Evolutionary conservation across 1,284 basidiomycete species (phyloP), one percentile per base, ranked within the genome.

Genomic region (Abortiporus biennis): DNA sequence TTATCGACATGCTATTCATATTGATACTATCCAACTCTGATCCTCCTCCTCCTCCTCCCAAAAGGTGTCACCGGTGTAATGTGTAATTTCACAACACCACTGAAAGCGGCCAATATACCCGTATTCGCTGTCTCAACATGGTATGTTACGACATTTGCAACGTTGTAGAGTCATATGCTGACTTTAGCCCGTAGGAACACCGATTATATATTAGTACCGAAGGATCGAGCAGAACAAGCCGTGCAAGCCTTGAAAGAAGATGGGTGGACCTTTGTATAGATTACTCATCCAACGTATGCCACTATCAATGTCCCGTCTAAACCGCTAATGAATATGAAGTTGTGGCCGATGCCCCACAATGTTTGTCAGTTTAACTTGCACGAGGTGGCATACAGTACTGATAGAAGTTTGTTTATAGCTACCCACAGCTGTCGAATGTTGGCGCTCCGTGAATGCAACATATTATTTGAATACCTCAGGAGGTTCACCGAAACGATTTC

Each of bases 91-190:
- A 69, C 76, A 1, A 61, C 63, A 15, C 76, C 79, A n/a, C 59
- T 86, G 37, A 76, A 76, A 56, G 55, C 62, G 15, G 75, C 72
- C 4, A 60, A 63, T 33, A 63, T 85, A 1, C 71, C 72, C 1
- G 69, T 87, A 4, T 86, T 82, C 55, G 76, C 72, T 8, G 48
- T 81, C 21, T 85, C 82, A 8, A 85, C 84, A n/a, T 87, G 79
- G 82, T 82, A 50, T 50, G 67, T 56, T n/a, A 27, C 9, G 21
- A 21, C 33, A 17, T 17, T 35, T 15, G 15, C 30, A 1, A n/a
- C 11, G 4, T n/a, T 1, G 31, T 15, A 34, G n/a, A 15, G 15
- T 44, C 35, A 47, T 33, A 11, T 3, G 24, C 34, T 6, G 11
- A 23, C 8, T 9, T 21, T 12, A 16, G 13, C 36, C 31, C 22